These are phyloP conservation scores for Micractinium sp. DNA, from an alignment of 139 green algal species.

Conservation along the genomic window DNA sequence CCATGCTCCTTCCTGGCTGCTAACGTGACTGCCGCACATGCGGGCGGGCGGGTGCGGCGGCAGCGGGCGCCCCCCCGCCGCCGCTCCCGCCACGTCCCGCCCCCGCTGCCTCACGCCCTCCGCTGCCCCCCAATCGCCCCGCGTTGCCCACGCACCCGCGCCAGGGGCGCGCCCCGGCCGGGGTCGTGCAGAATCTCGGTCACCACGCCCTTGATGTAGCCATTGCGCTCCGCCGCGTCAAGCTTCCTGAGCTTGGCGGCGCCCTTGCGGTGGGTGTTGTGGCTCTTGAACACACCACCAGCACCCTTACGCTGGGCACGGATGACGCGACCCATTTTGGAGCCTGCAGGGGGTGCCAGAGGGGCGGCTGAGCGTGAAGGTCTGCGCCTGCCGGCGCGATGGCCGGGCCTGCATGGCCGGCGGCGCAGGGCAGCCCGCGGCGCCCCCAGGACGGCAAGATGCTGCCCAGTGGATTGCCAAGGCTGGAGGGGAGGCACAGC, in stretches of 20 bases:
- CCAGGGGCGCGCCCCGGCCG: slow-evolving; percentile 95
- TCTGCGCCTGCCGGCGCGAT: background rate
- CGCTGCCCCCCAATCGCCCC: background rate
- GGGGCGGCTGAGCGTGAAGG: background rate
- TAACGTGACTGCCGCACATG: too few species aligned
- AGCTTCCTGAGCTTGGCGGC: slow-evolving; percentile 89
- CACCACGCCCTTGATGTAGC: slow-evolving; percentile 97
- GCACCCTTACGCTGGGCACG: slow-evolving; percentile 97
- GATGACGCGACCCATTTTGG: slow-evolving; percentile 97
- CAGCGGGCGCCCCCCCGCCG: background rate
- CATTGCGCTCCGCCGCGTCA: slow-evolving; percentile 89
- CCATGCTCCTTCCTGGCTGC: background rate
- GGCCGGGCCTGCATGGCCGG: background rate
- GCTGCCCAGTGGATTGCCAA: background rate
- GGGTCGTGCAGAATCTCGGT: slow-evolving; percentile 98
- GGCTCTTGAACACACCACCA: slow-evolving; percentile 95
- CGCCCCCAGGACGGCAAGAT: too few species aligned
- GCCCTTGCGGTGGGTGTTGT: slow-evolving; percentile 96
- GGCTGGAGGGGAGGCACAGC: background rate
- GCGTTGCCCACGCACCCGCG: slow-evolving; percentile 71
- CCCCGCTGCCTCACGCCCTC: background rate
- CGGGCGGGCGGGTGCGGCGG: too few species aligned
- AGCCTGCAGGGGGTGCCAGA: background rate
- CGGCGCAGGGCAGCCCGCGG: too few species aligned
- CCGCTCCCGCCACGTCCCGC: background rate